Evolutionary conservation across 140 eudicot genomes (phyloP).

Genomic region (Flaveria floridana): DNA sequence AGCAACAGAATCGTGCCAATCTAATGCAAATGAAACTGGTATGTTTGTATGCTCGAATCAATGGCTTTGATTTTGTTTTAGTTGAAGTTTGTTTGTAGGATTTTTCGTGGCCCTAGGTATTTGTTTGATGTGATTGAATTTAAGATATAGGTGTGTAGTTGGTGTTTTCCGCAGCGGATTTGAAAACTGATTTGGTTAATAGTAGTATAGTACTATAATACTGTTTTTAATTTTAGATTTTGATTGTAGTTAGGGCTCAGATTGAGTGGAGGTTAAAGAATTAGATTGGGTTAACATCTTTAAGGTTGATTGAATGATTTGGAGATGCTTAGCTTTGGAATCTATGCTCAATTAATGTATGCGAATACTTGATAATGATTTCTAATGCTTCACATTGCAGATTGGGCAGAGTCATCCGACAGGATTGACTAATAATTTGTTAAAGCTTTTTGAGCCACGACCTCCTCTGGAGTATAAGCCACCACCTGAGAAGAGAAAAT

Average conservation of each 20-base stretch:
- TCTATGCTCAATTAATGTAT: background rate
- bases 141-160: background rate
- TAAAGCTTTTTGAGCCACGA: slow-evolving; percentile 92
- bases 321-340: background rate
- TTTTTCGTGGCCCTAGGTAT: slow-evolving; percentile 18
- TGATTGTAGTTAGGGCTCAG: slow-evolving; percentile 11
- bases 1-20: slow-evolving; percentile 82
- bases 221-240: background rate
- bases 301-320: background rate
- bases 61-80: slow-evolving; percentile 16
- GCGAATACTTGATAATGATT: slow-evolving; percentile 6
- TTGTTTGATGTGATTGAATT: background rate
- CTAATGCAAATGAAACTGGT: slow-evolving; percentile 87
- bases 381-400: slow-evolving; percentile 35
- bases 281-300: background rate
- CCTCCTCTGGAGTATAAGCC: slow-evolving; percentile 92
- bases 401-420: slow-evolving; percentile 97
- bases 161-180: slow-evolving; percentile 9
- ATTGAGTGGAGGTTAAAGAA: background rate
- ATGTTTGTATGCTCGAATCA: background rate
- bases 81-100: slow-evolving; percentile 15
- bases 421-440: slow-evolving; percentile 64
- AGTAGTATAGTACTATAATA: background rate
- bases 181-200: slow-evolving; percentile 3
- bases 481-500: slow-evolving; percentile 96